Percentiles rank a stretch among this genome's conserved stretches.
phyloP scores from a whole-genome alignment of 805 yeast genomes.

The Dipodascus geniculatus region DNA sequence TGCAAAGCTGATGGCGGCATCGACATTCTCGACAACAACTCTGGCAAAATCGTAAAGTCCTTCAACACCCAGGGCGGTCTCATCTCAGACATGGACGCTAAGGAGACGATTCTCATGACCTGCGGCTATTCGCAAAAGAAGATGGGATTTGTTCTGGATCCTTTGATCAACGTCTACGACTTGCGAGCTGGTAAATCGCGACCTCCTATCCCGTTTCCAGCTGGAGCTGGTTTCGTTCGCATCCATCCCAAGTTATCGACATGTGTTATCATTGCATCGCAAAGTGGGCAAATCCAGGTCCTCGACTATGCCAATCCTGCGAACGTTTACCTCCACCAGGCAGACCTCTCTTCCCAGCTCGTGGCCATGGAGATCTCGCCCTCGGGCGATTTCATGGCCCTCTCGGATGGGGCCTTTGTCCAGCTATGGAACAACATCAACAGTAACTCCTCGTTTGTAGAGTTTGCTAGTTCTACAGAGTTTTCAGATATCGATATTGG shows the following conservation, averaged over 20 bases:
- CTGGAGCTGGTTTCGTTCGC: slow-evolving; percentile 76
- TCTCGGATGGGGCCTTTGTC: slow-evolving; percentile 53
- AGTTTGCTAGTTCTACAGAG: slow-evolving; percentile 37
- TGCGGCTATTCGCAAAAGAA: slow-evolving; percentile 64
- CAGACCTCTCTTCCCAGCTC: slow-evolving; percentile 39
- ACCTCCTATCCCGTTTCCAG: slow-evolving; percentile 77
- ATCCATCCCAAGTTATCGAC: slow-evolving; percentile 82
- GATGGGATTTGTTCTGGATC: slow-evolving; percentile 54
- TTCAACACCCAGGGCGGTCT: slow-evolving; percentile 28
- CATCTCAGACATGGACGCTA: slow-evolving; percentile 28
- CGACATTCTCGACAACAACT: slow-evolving; percentile 26
- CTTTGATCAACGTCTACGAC: slow-evolving; percentile 75
- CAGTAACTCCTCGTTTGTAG: slow-evolving; percentile 32
- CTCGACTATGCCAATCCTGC: slow-evolving; percentile 77
- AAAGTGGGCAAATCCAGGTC: slow-evolving; percentile 72
- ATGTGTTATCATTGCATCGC: slow-evolving; percentile 61
- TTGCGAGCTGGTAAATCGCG: slow-evolving; percentile 56
- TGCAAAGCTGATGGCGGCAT: slow-evolving; percentile 26
- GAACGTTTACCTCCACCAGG: slow-evolving; percentile 52
- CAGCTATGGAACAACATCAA: slow-evolving; percentile 55
- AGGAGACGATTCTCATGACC: slow-evolving; percentile 36
- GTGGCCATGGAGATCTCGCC: slow-evolving; percentile 44
- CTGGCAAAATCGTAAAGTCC: slow-evolving; percentile 21
- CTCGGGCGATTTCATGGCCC: slow-evolving; percentile 66
- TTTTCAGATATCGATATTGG: slow-evolving; percentile 34